Evolutionary conservation across 2,329 filamentous ascomycete genomes (phyloP).

Genomic region (Monilinia laxa): DNA sequence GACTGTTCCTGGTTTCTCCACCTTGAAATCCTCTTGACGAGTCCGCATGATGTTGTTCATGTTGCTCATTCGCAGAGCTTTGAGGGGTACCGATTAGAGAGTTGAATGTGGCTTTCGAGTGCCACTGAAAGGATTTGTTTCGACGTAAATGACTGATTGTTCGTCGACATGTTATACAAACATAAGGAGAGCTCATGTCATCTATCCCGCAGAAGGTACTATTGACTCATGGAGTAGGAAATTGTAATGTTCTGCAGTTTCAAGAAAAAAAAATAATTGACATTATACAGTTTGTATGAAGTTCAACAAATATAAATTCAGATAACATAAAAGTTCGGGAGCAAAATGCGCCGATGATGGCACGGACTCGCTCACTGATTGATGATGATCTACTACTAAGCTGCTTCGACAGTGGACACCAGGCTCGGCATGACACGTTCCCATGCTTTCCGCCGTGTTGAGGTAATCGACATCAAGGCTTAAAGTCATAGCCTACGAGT

Average conservation of each 20-base stretch:
- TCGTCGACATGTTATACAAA: slow-evolving; percentile 38
- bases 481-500: not conserved
- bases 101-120: slow-evolving; percentile 34
- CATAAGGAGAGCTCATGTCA: slow-evolving; percentile 35
- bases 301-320: slow-evolving; percentile 7
- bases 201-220: slow-evolving; percentile 12
- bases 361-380: not conserved
- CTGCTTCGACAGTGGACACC: not conserved
- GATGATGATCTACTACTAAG: not conserved
- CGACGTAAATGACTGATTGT: slow-evolving; percentile 29
- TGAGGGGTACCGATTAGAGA: slow-evolving; percentile 23
- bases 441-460: not conserved
- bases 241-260: not conserved
- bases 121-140: slow-evolving; percentile 29
- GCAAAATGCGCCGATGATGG: not conserved
- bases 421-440: not conserved
- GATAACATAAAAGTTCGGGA: not conserved
- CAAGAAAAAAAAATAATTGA: not conserved
- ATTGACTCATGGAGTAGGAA: not conserved
- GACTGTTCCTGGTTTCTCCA: not conserved
- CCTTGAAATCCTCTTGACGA: slow-evolving; percentile 1
- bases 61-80: slow-evolving; percentile 12
- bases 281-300: not conserved
- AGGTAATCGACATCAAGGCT: not conserved
- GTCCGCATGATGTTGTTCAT: slow-evolving; percentile 7